Base-by-base conservation (phyloP, 176 grass and related monocot genomes). In the Melocanna baccifera region DNA sequence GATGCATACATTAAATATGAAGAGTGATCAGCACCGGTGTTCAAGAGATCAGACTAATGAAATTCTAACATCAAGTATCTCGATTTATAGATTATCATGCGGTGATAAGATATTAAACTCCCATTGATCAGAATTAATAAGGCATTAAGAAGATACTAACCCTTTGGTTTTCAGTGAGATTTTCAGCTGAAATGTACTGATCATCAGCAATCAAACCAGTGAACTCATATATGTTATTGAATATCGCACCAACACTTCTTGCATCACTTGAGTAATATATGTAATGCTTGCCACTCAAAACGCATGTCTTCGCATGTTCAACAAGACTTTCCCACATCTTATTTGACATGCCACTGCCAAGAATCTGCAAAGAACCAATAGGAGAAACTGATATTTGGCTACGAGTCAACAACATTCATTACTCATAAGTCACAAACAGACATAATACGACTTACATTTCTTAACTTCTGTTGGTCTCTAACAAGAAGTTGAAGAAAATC, bases 281-380 rank as follows among this genome's bases (percentile, higher is more conserved):
- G 78, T 97, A 97, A 73, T 93, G 85, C 69, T 91, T 97, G 29
- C 91, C 94, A 16, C 94, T 91, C 81, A 97, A 85, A 74, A 94
- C 89, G 12, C 94, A 97, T 29, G 94, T 94, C 78, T 97, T 93
- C 0, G 94, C 91, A 84, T 94, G 94, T 87, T 97, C 94, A 36
- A 97, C 82, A 57, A 97, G 94, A 59, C 50, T 93, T 83, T 97
- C 94, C 94, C 94, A 97, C 94, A 97, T 97, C 75, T 91, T 88
- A 80, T 97, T 97, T 77, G 94, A 97, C 94, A 97, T 91, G 41
- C 68, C 52, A 78, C 82, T 91, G 9, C 91, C 91, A 71, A 97
- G 87, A 85, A 97, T 94, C 94, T 97, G 86, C 45, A 79, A 62
- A 53, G 26, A 11, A n/a, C 13, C 62, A 86, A 66, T 63, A 50